These are phyloP conservation scores for Ceratobasidium sp. DNA, from an alignment of 1,284 basidiomycete species.

Conservation along the genomic window DNA sequence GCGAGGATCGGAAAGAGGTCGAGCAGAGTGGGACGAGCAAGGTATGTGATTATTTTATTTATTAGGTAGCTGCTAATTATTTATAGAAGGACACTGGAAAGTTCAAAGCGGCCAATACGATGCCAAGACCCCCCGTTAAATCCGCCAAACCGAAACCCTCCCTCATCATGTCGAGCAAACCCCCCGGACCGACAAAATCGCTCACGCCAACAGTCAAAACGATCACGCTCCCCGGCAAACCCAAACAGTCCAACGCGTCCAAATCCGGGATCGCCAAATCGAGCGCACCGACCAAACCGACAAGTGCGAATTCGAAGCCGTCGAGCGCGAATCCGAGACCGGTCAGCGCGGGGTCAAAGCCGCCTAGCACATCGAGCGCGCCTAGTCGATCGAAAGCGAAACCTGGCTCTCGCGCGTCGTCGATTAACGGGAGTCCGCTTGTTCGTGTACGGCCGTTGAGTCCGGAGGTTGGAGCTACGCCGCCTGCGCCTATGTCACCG, in stretches of 20 bases:
- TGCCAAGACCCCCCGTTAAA: conserved; percentile 13
- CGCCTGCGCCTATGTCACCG: conserved; percentile 35
- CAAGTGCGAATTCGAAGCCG: not conserved
- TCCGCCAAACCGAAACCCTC: conserved; percentile 12
- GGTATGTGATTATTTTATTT: not conserved
- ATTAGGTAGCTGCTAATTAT: not conserved
- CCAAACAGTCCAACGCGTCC: conserved; percentile 6
- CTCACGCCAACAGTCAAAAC: conserved; percentile 33
- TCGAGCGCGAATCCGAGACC: too few relatives aligned
- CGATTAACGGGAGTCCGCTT: conserved; percentile 34
- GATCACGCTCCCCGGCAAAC: not conserved
- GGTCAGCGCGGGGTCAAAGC: not conserved
- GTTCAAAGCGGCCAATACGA: not conserved
- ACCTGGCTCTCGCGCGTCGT: conserved; percentile 25
- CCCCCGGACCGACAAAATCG: conserved; percentile 12
- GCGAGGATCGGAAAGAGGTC: conserved; percentile 7
- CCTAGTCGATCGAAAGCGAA: not conserved
- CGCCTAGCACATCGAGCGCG: not conserved
- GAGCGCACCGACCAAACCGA: not conserved
- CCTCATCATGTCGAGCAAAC: not conserved
- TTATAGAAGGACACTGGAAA: conserved; percentile 3
- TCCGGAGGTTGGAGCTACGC: conserved; percentile 15
- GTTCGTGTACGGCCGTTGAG: conserved; percentile 29
- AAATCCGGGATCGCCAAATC: too few relatives aligned
- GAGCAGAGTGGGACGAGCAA: conserved; percentile 5